Evolutionary conservation across 345 rosid genomes (phyloP).

Genomic region (Isatis tinctoria): DNA sequence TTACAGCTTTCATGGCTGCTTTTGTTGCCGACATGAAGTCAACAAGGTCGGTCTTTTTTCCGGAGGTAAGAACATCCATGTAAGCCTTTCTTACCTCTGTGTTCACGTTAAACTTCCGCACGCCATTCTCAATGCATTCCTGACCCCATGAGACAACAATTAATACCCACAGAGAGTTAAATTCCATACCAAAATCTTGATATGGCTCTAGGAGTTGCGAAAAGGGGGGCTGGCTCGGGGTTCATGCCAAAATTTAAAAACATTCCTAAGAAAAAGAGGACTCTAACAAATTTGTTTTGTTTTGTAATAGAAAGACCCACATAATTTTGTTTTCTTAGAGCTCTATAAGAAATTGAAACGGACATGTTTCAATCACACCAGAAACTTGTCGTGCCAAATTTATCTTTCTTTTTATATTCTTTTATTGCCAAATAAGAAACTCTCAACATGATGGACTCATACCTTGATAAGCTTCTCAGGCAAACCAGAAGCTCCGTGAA

Average conservation of each 20-base stretch:
- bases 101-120: constrained; percentile 89
- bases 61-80: constrained; percentile 55
- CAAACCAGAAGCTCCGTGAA: constrained; percentile 97
- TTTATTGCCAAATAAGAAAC: neutral
- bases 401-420: neutral
- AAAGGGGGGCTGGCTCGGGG: too few species aligned
- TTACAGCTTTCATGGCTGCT: constrained; percentile 79
- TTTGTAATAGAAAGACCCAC: too few species aligned
- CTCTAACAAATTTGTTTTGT: too few species aligned
- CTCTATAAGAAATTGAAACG: too few species aligned
- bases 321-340: too few species aligned
- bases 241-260: too few species aligned
- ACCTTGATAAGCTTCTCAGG: constrained; percentile 72
- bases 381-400: neutral
- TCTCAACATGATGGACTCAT: neutral
- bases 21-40: constrained; percentile 69
- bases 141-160: constrained; percentile 19
- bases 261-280: too few species aligned
- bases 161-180: neutral
- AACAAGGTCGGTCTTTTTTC: constrained; percentile 58
- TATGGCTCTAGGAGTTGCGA: neutral
- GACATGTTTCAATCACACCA: too few species aligned
- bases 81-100: constrained; percentile 86
- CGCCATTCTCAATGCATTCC: constrained; percentile 72
- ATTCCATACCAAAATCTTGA: neutral